phyloP scores from a whole-genome alignment of 1,284 basidiomycete species.

The Trametes versicolor region DNA sequence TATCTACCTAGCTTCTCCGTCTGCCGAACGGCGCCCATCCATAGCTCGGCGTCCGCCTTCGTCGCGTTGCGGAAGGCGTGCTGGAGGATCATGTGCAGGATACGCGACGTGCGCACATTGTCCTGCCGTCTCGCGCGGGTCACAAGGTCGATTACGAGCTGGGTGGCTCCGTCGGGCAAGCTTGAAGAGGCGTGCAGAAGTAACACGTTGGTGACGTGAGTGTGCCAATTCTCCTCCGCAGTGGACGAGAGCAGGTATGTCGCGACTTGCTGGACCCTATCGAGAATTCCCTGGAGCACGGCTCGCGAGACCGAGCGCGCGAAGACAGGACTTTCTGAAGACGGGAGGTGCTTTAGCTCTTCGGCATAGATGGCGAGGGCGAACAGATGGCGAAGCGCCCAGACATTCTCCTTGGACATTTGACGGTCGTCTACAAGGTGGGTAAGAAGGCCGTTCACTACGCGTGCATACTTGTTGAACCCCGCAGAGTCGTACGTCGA shows the following conservation, averaged over 20 bases:
- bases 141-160: conserved; percentile 56
- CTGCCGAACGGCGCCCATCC: conserved; percentile 75
- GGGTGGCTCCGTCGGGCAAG: conserved; percentile 45
- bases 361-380: conserved; percentile 65
- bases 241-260: conserved; percentile 74
- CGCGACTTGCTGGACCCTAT: conserved; percentile 66
- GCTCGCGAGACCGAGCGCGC: conserved; percentile 47
- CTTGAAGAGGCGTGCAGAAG: conserved; percentile 36
- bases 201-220: conserved; percentile 50
- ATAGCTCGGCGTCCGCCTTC: conserved; percentile 75
- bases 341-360: conserved; percentile 63
- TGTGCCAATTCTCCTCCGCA: conserved; percentile 63
- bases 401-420: conserved; percentile 65
- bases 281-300: conserved; percentile 56
- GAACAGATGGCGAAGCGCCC: conserved; percentile 72
- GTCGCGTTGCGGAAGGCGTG: conserved; percentile 69
- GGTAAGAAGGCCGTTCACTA: conserved; percentile 67
- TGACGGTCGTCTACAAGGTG: conserved; percentile 71
- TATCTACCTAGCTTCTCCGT: conserved; percentile 69
- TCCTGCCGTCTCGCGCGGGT: conserved; percentile 52
- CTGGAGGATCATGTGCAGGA: conserved; percentile 68
- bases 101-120: conserved; percentile 60
- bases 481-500: conserved; percentile 57
- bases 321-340: conserved; percentile 60
- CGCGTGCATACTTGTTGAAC: conserved; percentile 72